phyloP scores from a whole-genome alignment of 2,329 filamentous ascomycete genomes.

The Colletotrichum nymphaeae region DNA sequence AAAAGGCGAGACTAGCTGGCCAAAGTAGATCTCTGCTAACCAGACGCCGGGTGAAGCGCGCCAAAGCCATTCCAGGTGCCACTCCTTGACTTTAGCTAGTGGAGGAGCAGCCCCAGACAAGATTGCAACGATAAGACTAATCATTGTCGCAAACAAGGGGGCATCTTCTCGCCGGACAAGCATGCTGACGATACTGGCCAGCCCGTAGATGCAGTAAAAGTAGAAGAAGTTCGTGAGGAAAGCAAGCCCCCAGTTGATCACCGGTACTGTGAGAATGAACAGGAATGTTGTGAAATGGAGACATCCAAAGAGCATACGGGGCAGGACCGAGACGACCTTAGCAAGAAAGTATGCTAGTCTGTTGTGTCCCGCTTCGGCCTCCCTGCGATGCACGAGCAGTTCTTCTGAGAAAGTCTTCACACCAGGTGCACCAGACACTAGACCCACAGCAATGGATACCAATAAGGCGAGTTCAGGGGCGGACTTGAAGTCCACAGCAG shows the following conservation, averaged over 20 bases:
- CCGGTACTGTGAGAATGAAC: slow-evolving; percentile 59
- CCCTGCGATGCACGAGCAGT: slow-evolving; percentile 64
- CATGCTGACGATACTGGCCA: slow-evolving; percentile 65
- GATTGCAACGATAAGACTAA: slow-evolving; percentile 64
- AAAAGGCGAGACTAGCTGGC: slow-evolving; percentile 60
- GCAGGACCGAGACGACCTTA: slow-evolving; percentile 63
- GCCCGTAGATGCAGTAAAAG: slow-evolving; percentile 69
- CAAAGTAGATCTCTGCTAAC: slow-evolving; percentile 68
- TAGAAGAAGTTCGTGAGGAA: slow-evolving; percentile 65
- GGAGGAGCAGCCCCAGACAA: slow-evolving; percentile 65
- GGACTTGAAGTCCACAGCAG: slow-evolving; percentile 60
- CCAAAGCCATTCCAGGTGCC: slow-evolving; percentile 69
- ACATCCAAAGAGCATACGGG: slow-evolving; percentile 61
- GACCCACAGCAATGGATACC: slow-evolving; percentile 64
- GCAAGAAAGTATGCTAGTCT: slow-evolving; percentile 67
- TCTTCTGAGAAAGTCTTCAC: slow-evolving; percentile 69
- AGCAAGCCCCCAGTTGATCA: slow-evolving; percentile 60
- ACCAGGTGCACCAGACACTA: slow-evolving; percentile 64
- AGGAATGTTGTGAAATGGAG: slow-evolving; percentile 66
- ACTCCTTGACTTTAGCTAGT: slow-evolving; percentile 58
- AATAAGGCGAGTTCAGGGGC: slow-evolving; percentile 65
- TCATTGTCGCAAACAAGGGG: slow-evolving; percentile 66
- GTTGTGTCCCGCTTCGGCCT: slow-evolving; percentile 67
- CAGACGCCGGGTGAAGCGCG: slow-evolving; percentile 64
- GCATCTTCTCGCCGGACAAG: slow-evolving; percentile 66